Base-by-base conservation (phyloP, 768 basidiomycete species). In the Russula vinacea region DNA sequence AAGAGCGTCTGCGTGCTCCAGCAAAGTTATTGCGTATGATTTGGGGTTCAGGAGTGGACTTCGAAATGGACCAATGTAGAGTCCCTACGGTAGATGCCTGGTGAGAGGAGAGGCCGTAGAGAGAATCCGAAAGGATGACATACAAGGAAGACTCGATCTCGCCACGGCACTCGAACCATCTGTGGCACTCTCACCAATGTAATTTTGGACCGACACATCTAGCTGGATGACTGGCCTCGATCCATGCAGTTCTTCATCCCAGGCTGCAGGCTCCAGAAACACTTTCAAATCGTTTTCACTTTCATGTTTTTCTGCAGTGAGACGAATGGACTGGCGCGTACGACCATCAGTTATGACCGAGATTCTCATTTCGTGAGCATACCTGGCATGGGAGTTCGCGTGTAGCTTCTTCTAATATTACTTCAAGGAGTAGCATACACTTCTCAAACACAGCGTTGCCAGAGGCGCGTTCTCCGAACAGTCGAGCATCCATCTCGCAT, bases 401-500 rank as follows among this genome's bases (percentile, higher is more conserved):
- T 4, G 80, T 75, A 3, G 88, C 79, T 65, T 87, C 84, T 3
- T 84, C 76, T 22, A 86, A 72, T 7, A 94, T 73, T 9, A 74
- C 74, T 74, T 97, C 94, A 60, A 97, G 77, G 2, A 95, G 63
- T 5, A 74, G 75, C 4, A 96, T 76, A 62, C 88, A 90, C 70
- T 88, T 86, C 57, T 81, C 78, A 76, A 97, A 98, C 1, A 92
- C 82, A 53, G 81, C 82, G 32, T 86, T 79, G 2, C 92, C 95
- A n/a, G 81, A 76, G 5, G 79, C 83, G 8, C 73, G 70, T 5
- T 71, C 72, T 0, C 94, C 94, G 70, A 87, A 95, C 1, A 98
- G 73, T 17, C 83, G 81, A 47, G 82, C 78, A 67, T 98, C 96
- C 88, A 99, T 93, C 72, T 96, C 92, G 51, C 82, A 79, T 51